Percentiles rank a stretch among this genome's conserved stretches.
These are phyloP conservation scores for Trichoderma arundinaceum DNA, from an alignment of 2,329 filamentous ascomycete species.

Conservation along the genomic window DNA sequence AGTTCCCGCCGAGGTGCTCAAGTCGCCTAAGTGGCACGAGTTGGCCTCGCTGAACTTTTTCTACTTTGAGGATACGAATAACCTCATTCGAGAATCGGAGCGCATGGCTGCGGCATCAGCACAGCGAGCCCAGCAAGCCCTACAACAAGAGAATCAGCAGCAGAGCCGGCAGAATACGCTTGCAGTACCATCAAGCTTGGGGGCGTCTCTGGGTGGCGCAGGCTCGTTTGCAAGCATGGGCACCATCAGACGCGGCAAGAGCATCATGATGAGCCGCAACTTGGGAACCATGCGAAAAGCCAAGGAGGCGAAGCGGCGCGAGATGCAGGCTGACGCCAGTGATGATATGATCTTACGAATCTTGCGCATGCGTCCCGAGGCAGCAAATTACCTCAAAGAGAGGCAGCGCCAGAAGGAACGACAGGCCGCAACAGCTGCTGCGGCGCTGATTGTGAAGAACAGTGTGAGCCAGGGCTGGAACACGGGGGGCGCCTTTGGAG, in stretches of 20 bases:
- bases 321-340: conserved; percentile 93
- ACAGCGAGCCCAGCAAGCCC: conserved; percentile 73
- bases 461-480: conserved; percentile 71
- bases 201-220: conserved; percentile 44
- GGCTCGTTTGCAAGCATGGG: conserved; percentile 68
- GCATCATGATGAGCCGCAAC: conserved; percentile 93
- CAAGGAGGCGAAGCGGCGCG: conserved; percentile 94
- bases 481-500: conserved; percentile 44
- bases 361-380: conserved; percentile 91
- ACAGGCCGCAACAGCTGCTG: conserved; percentile 85
- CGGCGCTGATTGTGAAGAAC: conserved; percentile 92
- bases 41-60: conserved; percentile 97
- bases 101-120: conserved; percentile 90
- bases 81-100: conserved; percentile 92
- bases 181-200: conserved; percentile 65
- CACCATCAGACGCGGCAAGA: conserved; percentile 70
- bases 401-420: conserved; percentile 92
- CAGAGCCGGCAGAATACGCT: conserved; percentile 65
- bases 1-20: conserved; percentile 87
- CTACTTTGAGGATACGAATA: conserved; percentile 92
- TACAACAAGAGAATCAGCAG: conserved; percentile 54
- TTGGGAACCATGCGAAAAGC: conserved; percentile 94
- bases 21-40: conserved; percentile 98
- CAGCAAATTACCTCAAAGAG: conserved; percentile 84
- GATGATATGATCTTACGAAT: conserved; percentile 99